phyloP scores from a whole-genome alignment of 306 rosid genomes.

The Vachellia pachyceras region DNA sequence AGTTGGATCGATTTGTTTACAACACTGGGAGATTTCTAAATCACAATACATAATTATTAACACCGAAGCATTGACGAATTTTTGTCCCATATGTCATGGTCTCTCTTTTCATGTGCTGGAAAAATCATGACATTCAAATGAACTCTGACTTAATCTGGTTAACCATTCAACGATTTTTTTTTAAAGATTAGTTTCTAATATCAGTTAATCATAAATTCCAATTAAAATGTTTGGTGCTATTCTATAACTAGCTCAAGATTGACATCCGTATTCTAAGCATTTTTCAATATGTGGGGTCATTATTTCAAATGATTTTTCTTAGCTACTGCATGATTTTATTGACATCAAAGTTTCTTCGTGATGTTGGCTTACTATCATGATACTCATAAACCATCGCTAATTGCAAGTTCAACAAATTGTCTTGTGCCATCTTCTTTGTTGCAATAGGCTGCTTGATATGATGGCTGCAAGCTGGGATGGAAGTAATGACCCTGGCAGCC shows the following conservation, averaged over 20 bases:
- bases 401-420: constrained; percentile 2
- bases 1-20: constrained; percentile 22
- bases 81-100: constrained; percentile 21
- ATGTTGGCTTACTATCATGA: not conserved
- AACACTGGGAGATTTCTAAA: constrained; percentile 32
- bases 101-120: constrained; percentile 24
- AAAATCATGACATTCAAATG: constrained; percentile 2
- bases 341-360: constrained; percentile 1
- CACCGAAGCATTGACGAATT: constrained; percentile 20
- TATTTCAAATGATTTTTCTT: constrained; percentile 11
- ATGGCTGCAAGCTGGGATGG: constrained; percentile 95
- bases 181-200: not conserved
- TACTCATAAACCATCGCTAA: not conserved
- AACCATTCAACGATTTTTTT: not conserved
- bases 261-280: not conserved
- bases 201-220: constrained; percentile 3
- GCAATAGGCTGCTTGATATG: constrained; percentile 45
- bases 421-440: constrained; percentile 37
- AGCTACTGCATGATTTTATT: constrained; percentile 5
- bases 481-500: constrained; percentile 78
- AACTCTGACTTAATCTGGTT: constrained; percentile 36
- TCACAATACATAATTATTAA: constrained; percentile 19
- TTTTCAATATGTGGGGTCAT: not conserved
- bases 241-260: not conserved
- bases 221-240: constrained; percentile 1